A percentile compares a stretch with the other conserved stretches of the same genome.
These are phyloP conservation scores for Tolypocladium amazonense DNA, from an alignment of 2,329 filamentous ascomycete genomes.

Conservation along the genomic window DNA sequence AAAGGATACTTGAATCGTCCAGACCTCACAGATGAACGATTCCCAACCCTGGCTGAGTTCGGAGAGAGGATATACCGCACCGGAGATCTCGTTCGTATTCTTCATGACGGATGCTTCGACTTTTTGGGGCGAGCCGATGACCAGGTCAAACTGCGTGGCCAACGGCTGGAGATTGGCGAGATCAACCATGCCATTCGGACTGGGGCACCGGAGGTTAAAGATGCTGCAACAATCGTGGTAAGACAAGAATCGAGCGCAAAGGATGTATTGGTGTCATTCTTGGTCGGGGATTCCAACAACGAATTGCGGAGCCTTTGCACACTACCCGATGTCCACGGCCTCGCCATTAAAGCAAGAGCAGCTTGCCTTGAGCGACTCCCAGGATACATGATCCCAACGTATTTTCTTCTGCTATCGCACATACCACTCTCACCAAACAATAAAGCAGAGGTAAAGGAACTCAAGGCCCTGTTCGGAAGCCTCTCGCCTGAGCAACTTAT, in stretches of 20 bases:
- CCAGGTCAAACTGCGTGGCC: conserved; percentile 83
- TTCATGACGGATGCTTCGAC: conserved; percentile 73
- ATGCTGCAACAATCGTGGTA: conserved; percentile 65
- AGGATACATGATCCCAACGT: conserved; percentile 84
- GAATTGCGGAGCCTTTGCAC: conserved; percentile 8
- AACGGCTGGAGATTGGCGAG: conserved; percentile 81
- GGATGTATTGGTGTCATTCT: conserved; percentile 73
- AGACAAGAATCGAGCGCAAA: conserved; percentile 64
- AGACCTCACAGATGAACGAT: conserved; percentile 67
- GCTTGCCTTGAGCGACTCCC: conserved; percentile 64
- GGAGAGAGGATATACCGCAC: conserved; percentile 69
- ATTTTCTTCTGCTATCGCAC: conserved; percentile 59
- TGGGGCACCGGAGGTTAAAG: conserved; percentile 44
- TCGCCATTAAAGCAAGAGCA: conserved; percentile 38
- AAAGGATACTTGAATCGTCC: conserved; percentile 77
- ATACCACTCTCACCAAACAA: conserved; percentile 84
- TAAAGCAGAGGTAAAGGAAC: conserved; percentile 66
- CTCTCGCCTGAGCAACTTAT: conserved; percentile 53
- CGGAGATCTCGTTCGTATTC: conserved; percentile 73
- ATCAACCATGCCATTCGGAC: conserved; percentile 75
- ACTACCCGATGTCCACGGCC: conserved; percentile 17
- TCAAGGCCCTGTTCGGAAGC: conserved; percentile 55
- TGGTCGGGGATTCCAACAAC: conserved; percentile 22
- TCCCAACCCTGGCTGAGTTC: conserved; percentile 51
- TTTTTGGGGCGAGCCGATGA: conserved; percentile 85